Base-by-base conservation (phyloP, 768 basidiomycete species). In the Leccinum uliginosum region DNA sequence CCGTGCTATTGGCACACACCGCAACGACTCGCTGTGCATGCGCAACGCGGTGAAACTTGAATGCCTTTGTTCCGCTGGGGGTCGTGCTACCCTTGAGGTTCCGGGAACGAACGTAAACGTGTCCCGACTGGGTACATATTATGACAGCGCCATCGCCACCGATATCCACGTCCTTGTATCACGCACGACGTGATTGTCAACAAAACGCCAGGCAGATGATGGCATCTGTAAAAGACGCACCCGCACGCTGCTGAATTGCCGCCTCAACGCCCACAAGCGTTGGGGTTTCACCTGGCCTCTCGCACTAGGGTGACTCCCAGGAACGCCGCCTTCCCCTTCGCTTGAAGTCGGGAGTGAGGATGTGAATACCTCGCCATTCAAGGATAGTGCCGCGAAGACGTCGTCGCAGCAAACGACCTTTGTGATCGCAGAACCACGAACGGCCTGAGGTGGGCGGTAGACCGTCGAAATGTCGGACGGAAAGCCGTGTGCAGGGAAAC, bases 91-190 rank as follows among this genome's bases (percentile, higher is more conserved):
- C 60, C 61, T 66, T 73, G 53, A 59, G 58, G 56, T 74, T 83
- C 26, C 92, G 82, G 19, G 84, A 79, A 23, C 94, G 87, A 23
- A 95, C 80, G 66, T 89, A 98, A 30, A 96, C 94, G 64, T 98
- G 94, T 0, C 96, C 96, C 4, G 96, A 95, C 59, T 89, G 85
- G 2, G 96, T 98, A 73, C 92, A 97, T 47, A 98, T 80, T 67
- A 97, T 87, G 65, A 97, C 82, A 15, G 88, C 83, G 4, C 94
- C 92, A 60, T 97, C 93, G 1, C 85, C 76, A 19, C 93, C 92
- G 14, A 98, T 77, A 0, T 93, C 93, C 9, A 96, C 89, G 63
- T 98, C 96, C 86, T 89, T 62, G 51, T 38, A 48, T 21, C 19
- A 23, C 32, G 44, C 60, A 53, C 55, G 26, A 53, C 59, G 21